A percentile compares a stretch with the other conserved stretches of the same genome.
Evolutionary conservation across 306 rosid species (phyloP).

Genomic region (Quercus bicolor): DNA sequence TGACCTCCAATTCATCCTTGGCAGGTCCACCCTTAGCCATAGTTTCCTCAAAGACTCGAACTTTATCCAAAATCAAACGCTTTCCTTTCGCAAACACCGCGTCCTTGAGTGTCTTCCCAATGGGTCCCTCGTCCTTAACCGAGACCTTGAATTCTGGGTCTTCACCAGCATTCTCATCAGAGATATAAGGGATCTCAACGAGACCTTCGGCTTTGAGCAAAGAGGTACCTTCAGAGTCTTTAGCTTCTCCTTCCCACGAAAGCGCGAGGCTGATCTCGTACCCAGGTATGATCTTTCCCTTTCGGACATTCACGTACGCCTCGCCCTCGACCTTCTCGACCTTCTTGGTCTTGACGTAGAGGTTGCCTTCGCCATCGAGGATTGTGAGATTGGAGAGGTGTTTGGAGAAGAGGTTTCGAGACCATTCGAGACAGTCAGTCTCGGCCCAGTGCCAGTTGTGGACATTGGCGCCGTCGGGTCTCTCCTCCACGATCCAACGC

Average conservation of each 20-base stretch:
- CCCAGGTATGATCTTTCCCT: conserved; percentile 91
- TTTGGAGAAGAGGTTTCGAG: conserved; percentile 51
- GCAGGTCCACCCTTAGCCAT: conserved; percentile 96
- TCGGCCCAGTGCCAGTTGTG: conserved; percentile 99
- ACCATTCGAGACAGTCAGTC: conserved; percentile 89
- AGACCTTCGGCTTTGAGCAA: conserved; percentile 70
- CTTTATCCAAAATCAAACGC: conserved; percentile 70
- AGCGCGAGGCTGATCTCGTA: conserved; percentile 69
- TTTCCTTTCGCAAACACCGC: conserved; percentile 74
- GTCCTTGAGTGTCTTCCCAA: conserved; percentile 74
- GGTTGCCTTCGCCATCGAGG: conserved; percentile 64
- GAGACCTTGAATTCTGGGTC: conserved; percentile 79
- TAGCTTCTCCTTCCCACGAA: conserved; percentile 86
- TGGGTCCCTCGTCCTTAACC: conserved; percentile 75
- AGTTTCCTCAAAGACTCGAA: conserved; percentile 61
- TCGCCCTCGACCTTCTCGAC: conserved; percentile 73
- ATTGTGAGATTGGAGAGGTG: conserved; percentile 61
- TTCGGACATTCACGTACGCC: conserved; percentile 86
- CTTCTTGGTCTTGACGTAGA: conserved; percentile 50
- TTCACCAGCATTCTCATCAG: conserved; percentile 95
- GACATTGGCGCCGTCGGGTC: conserved; percentile 91
- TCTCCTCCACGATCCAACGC: conserved; percentile 96
- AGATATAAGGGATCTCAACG: conserved; percentile 80
- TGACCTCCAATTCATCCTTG: conserved; percentile 67
- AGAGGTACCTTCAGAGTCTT: conserved; percentile 49